Base-by-base conservation (phyloP, 176 grass and related monocot genomes). In the Alloteropsis semialata region DNA sequence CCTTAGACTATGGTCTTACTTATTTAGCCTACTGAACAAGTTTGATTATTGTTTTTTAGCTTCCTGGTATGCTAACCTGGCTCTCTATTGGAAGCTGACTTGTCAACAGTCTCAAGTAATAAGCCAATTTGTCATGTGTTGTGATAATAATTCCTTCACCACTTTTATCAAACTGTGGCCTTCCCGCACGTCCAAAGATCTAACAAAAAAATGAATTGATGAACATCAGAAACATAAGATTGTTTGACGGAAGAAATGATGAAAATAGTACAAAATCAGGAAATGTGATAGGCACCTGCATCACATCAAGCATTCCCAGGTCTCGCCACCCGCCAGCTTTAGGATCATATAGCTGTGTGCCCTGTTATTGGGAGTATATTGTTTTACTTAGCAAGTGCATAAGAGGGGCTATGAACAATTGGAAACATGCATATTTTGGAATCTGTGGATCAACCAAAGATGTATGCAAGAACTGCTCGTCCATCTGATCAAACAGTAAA, bases 91-190 rank as follows among this genome's bases (percentile, higher is more conserved):
- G 95, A 73, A 98, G 92, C 85, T 98, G 95, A 76, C 92, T 93
- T 65, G 95, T 98, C 79, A 98, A 82, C 69, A 98, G 79, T 76
- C 95, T 82, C 50, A 98, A 85, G 84, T 98, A 98, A 87, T 91
- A 90, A 25, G 95, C 95, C 69, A 98, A 72, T 65, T 98, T 98
- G 82, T 98, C 95, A 78, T 98, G 95, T 66, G 95, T 91, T 39
- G 95, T 98, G 61, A 98, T 87, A 84, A 98, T 98, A 89, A 98
- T 95, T 75, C 95, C 95, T 91, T 98, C 95, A 22, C 95, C 95
- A 67, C 95, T 98, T 90, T 95, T 98, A 74, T 98, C 95, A 86
- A 95, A 98, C 71, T 98, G 95, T 61, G 95, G 95, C 77, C 95
- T 91, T 43, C 95, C 95, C 90, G 95, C 95, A 86, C 95, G 95